Evolutionary conservation across 2,329 filamentous ascomycete species (phyloP).

Genomic region (Claviceps maximensis): DNA sequence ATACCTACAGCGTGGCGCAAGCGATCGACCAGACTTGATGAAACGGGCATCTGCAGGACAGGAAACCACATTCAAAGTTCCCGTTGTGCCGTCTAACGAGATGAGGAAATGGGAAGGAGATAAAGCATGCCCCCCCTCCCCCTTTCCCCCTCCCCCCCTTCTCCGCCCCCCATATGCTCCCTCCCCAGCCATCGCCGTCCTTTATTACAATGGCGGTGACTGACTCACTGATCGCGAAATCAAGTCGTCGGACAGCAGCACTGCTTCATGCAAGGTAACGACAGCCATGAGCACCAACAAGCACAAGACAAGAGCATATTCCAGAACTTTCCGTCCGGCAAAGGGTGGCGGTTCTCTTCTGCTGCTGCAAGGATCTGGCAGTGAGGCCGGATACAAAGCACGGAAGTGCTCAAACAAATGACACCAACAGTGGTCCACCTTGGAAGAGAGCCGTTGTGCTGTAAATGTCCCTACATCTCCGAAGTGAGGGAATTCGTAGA

Average conservation of each 20-base stretch:
- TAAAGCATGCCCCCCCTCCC: too few species aligned
- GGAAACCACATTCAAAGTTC: too few species aligned
- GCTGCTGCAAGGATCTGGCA: neutral
- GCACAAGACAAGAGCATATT: neutral
- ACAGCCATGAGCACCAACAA: neutral
- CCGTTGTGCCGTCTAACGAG: too few species aligned
- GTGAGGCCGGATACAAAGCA: neutral
- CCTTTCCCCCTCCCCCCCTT: too few species aligned
- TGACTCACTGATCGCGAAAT: neutral
- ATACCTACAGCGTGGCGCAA: too few species aligned
- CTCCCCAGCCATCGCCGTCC: neutral
- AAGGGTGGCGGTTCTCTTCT: neutral
- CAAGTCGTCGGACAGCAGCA: too few species aligned
- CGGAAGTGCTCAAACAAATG: neutral
- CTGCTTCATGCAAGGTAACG: neutral
- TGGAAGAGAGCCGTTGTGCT: neutral
- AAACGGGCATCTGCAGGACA: too few species aligned
- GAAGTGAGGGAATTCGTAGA: too few species aligned
- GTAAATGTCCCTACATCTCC: neutral
- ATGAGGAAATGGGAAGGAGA: too few species aligned
- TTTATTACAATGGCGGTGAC: neutral
- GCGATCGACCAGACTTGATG: too few species aligned
- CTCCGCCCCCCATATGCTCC: too few species aligned
- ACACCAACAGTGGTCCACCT: neutral
- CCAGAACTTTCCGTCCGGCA: neutral